A percentile compares a stretch with the other conserved stretches of the same genome.
Evolutionary conservation across 2,329 filamentous ascomycete genomes (phyloP).

Genomic region (Xylaria sp.): DNA sequence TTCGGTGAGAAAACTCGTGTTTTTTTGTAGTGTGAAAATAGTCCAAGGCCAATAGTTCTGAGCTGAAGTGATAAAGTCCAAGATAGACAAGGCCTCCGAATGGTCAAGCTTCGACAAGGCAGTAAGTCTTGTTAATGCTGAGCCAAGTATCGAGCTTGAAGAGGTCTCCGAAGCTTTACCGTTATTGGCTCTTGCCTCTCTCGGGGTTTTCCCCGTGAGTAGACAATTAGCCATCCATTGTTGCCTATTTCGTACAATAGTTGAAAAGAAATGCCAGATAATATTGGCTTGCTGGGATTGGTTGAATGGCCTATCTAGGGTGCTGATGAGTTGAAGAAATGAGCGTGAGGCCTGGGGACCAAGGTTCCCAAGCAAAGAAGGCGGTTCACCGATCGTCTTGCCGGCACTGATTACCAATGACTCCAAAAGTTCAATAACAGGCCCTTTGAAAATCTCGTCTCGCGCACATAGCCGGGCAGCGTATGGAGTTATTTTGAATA

Average conservation of each 20-base stretch:
- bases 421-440: conserved; percentile 76
- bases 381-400: conserved; percentile 76
- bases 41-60: conserved; percentile 98
- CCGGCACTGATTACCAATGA: conserved; percentile 77
- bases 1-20: conserved; percentile 76
- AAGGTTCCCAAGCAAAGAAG: conserved; percentile 92
- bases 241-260: conserved; percentile 87
- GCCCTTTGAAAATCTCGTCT: conserved; percentile 72
- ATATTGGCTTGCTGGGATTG: conserved; percentile 71
- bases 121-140: conserved; percentile 77
- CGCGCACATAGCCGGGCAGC: conserved; percentile 80
- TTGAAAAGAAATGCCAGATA: conserved; percentile 88
- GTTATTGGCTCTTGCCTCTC: conserved; percentile 73
- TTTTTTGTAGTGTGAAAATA: conserved; percentile 80
- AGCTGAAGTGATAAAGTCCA: conserved; percentile 87
- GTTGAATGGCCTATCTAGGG: conserved; percentile 79
- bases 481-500: conserved; percentile 83
- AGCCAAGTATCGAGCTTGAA: conserved; percentile 74
- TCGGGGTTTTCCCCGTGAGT: conserved; percentile 86
- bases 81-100: conserved; percentile 76
- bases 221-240: conserved; percentile 97
- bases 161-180: conserved; percentile 62
- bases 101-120: conserved; percentile 72
- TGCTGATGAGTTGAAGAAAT: conserved; percentile 82
- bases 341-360: conserved; percentile 84